Evolutionary conservation across 225 moss, liverwort and hornwort species (phyloP).

Genomic region (Bryoerythrophyllum caledonicum): DNA sequence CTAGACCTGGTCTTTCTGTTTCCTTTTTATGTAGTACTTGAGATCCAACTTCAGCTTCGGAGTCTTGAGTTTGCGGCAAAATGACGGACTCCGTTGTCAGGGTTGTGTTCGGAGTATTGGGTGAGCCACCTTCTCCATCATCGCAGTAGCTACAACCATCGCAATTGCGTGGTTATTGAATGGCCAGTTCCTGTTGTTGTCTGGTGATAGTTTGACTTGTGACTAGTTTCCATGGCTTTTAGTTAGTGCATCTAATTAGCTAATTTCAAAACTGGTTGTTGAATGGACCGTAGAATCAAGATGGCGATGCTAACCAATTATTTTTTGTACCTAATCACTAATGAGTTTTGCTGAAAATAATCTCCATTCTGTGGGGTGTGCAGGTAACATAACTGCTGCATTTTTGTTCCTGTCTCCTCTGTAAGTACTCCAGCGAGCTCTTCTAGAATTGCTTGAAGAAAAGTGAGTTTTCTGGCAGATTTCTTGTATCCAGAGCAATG

Average conservation of each 20-base stretch:
- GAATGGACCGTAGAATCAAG: too few relatives aligned
- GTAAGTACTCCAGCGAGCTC: slow-evolving; percentile 25
- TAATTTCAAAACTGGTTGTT: too few relatives aligned
- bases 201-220: too few relatives aligned
- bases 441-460: too few relatives aligned
- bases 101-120: slow-evolving; percentile 45
- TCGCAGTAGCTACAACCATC: not conserved
- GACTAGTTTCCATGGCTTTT: not conserved
- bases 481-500: not conserved
- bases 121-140: slow-evolving; percentile 24
- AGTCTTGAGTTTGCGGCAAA: not conserved
- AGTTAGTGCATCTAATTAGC: too few relatives aligned
- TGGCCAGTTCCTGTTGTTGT: too few relatives aligned
- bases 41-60: not conserved
- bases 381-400: slow-evolving; percentile 45
- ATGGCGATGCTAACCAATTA: too few relatives aligned
- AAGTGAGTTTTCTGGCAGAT: too few relatives aligned
- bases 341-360: not conserved
- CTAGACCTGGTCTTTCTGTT: not conserved
- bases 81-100: slow-evolving; percentile 33
- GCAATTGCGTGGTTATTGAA: too few relatives aligned
- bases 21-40: not conserved
- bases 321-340: not conserved
- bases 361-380: not conserved
- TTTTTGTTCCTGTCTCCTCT: slow-evolving; percentile 38